These are phyloP conservation scores for Bocquillonia castaneifolia DNA, from an alignment of 441 rosid species.

Conservation along the genomic window DNA sequence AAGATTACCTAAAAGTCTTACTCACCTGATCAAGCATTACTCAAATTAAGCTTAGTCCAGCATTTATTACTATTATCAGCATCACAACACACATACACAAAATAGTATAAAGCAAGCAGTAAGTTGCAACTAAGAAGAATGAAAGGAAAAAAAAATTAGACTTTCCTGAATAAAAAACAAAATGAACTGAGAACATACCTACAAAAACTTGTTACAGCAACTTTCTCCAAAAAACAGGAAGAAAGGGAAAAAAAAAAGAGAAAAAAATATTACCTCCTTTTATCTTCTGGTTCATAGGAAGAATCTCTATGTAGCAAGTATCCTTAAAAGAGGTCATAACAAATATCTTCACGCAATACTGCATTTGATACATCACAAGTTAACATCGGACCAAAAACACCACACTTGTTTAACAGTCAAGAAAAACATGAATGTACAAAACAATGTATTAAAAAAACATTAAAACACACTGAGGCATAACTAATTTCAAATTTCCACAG, in stretches of 20 bases:
- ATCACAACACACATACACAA: neutral
- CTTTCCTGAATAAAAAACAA: neutral
- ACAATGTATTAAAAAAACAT: neutral
- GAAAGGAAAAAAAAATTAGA: neutral
- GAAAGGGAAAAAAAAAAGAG: neutral
- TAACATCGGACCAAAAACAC: constrained; percentile 12
- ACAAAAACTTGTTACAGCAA: neutral
- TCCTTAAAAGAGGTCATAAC: constrained; percentile 86
- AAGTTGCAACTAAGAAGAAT: neutral
- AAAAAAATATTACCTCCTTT: constrained; percentile 50
- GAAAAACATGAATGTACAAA: neutral
- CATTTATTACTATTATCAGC: neutral
- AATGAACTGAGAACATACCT: neutral
- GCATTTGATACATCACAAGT: constrained; percentile 25
- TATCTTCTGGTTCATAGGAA: constrained; percentile 54
- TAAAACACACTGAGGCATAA: too few species aligned
- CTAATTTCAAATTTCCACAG: neutral
- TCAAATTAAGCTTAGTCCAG: neutral
- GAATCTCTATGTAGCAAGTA: constrained; percentile 85
- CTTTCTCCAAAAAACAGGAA: neutral
- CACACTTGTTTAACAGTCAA: neutral
- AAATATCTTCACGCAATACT: constrained; percentile 81
- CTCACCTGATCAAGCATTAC: neutral
- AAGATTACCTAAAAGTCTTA: neutral
- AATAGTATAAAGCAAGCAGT: neutral